Percentiles rank a stretch among this genome's conserved stretches.
Evolutionary conservation across 2,329 filamentous ascomycete species (phyloP).

Genomic region (Hymenoscyphus scutula): DNA sequence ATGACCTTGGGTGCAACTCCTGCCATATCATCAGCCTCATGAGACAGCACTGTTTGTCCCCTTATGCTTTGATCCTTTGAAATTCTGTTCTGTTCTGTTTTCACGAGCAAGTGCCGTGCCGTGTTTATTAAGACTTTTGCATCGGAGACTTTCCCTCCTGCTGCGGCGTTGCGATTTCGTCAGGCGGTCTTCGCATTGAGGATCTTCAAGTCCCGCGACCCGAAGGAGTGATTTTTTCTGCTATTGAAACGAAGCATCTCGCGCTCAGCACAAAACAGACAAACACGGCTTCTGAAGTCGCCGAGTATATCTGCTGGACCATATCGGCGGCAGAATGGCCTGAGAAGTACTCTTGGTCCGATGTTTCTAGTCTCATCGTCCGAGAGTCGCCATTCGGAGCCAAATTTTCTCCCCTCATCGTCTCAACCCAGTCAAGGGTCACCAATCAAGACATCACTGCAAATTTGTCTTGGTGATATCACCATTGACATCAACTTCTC

Average conservation of each 20-base stretch:
- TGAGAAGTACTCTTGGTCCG: neutral
- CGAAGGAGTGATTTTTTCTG: neutral
- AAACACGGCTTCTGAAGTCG: neutral
- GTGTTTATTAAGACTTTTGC: neutral
- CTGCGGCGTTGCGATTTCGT: neutral
- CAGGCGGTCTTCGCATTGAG: slow-evolving; percentile 10
- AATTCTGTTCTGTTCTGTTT: neutral
- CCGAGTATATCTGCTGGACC: neutral
- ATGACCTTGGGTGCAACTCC: neutral
- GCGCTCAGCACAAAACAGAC: neutral
- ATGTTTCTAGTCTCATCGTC: neutral
- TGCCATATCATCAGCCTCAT: neutral
- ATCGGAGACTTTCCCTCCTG: neutral
- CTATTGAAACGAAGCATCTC: slow-evolving; percentile 7
- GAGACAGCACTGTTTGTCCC: neutral
- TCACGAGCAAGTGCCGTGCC: neutral
- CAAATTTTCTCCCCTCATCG: neutral
- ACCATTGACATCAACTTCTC: neutral
- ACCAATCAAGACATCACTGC: neutral
- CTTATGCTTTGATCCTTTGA: neutral
- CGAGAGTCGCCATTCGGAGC: neutral
- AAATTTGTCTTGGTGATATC: neutral
- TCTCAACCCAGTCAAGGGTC: neutral
- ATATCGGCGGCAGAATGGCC: neutral
- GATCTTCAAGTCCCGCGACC: slow-evolving; percentile 12